A percentile compares a stretch with the other conserved stretches of the same genome.
Evolutionary conservation across 2,329 filamentous ascomycete genomes (phyloP).

Genomic region (Penicillium janthinellum): DNA sequence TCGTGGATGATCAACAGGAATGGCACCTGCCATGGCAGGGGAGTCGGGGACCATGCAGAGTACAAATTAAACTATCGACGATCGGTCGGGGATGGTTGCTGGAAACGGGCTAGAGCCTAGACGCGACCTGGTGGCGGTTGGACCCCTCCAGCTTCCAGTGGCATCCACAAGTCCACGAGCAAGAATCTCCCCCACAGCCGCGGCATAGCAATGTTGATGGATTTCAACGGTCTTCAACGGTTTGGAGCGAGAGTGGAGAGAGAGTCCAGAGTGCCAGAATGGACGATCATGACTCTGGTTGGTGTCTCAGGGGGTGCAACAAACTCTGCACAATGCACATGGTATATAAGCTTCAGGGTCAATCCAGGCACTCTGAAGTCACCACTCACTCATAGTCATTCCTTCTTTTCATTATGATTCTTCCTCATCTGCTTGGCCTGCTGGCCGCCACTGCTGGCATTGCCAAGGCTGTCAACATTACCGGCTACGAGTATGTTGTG

Average conservation of each 20-base stretch:
- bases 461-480: slow-evolving; percentile 25
- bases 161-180: neutral
- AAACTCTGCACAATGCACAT: neutral
- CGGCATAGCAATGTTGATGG: neutral
- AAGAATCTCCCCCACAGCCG: neutral
- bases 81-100: slow-evolving; percentile 1
- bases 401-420: neutral
- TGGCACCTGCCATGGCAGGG: neutral
- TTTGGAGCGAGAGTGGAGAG: neutral
- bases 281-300: neutral
- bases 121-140: neutral
- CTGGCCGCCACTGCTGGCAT: slow-evolving; percentile 3
- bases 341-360: neutral
- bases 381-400: neutral
- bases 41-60: neutral
- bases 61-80: slow-evolving; percentile 4
- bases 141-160: neutral
- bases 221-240: neutral
- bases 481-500: slow-evolving; percentile 43
- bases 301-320: neutral
- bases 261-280: neutral
- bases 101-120: neutral
- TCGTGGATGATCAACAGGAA: neutral
- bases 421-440: neutral
- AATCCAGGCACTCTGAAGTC: neutral